Evolutionary conservation across 2,329 filamentous ascomycete species (phyloP), one percentile per base, ranked within the genome.

Genomic region (Bipolaris cookei): DNA sequence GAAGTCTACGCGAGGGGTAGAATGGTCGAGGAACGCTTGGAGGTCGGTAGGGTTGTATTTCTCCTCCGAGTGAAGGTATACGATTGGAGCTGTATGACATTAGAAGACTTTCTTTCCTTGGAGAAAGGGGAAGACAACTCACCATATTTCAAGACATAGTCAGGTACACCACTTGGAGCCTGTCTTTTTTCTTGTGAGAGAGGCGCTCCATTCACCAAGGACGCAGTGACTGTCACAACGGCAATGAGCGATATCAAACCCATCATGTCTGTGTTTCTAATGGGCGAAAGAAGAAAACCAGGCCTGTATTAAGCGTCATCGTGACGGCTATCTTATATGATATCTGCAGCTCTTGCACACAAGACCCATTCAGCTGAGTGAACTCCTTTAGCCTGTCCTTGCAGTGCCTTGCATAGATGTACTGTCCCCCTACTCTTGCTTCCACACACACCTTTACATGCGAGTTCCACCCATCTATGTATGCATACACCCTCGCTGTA

Each of bases 31-130:
- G 54, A 81, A 79, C 0, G 71, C 66, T 20, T 67, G 63, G 38
- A 82, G 68, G 62, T 81, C 79, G 4, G 80, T 77, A 0, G 81
- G 80, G 32, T 71, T 63, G 61, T 81, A 81, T 13, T 64, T 62
- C 13, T 83, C 80, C 21, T 64, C 56, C 6, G 76, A 75, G 66
- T 80, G 72, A 6, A 82, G 75, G 55, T 79, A 79, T 32, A 81
- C 75, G 8, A 82, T 61, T 0, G 81, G 80, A 11, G 80, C 80
- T 76, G 48, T 37, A 18, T 10, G 5, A 14, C 23, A 41, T 72
- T 30, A 68, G 61, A 38, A 3, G 13, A 18, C 32, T 18, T 38
- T 8, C 2, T 16, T 23, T 14, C 6, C 34, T 20, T 28, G 4
- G 16, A 23, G 20, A 18, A 21, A 16, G 28, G 14, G 3, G 10